Conservation (phyloP, 305 asterid species). For the Fraxinus sp. region DNA sequence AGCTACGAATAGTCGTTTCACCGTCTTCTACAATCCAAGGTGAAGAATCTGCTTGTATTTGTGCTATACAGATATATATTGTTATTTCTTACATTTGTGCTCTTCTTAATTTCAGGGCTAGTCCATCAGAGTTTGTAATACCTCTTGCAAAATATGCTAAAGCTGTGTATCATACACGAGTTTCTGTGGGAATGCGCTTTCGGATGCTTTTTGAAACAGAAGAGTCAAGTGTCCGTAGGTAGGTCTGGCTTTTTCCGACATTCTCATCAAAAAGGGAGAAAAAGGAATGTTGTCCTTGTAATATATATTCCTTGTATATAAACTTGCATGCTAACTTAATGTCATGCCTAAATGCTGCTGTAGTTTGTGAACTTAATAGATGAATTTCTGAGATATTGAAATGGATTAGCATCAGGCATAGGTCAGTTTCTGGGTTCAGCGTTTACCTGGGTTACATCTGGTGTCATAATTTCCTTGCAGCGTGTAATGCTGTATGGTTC, state of each 20-base stretch:
- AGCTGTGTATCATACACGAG: conserved; percentile 73
- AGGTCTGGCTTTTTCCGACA: conserved; percentile 19
- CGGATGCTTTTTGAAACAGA: conserved; percentile 89
- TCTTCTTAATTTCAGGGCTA: conserved; percentile 54
- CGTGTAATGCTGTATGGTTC: neutral
- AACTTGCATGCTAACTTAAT: neutral
- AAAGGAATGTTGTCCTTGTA: neutral
- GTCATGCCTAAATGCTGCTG: neutral
- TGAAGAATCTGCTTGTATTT: conserved; percentile 24
- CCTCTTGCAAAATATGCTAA: conserved; percentile 77
- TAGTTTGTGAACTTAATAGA: neutral
- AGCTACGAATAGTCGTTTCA: conserved; percentile 90
- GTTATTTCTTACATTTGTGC: neutral
- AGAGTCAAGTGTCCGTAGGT: conserved; percentile 86
- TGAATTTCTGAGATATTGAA: neutral
- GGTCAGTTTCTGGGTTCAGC: neutral
- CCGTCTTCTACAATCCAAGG: conserved; percentile 95
- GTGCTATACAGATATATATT: conserved; percentile 3
- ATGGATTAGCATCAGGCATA: neutral
- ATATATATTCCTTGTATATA: neutral
- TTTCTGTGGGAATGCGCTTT: conserved; percentile 86
- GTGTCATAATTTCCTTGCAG: neutral
- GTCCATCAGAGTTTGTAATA: conserved; percentile 82
- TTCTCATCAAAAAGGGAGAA: neutral
- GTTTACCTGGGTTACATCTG: neutral